Percentiles rank a stretch among this genome's conserved stretches.
These are phyloP conservation scores for Raddia guianensis DNA, from an alignment of 176 grass and related monocot genomes.

Conservation along the genomic window DNA sequence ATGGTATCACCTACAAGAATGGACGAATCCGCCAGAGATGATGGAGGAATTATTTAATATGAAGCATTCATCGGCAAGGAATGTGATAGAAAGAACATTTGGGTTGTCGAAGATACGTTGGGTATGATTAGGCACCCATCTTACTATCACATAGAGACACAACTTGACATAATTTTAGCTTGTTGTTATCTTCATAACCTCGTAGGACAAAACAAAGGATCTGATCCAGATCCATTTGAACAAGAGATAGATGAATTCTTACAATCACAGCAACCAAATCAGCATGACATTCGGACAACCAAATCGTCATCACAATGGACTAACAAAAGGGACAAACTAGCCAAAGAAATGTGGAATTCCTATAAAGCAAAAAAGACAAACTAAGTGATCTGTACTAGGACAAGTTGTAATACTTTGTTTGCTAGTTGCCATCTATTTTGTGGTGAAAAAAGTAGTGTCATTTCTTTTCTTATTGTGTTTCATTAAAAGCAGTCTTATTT, in stretches of 20 bases:
- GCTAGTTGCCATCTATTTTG: not conserved
- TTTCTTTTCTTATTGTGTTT: not conserved
- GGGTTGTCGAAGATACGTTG: not conserved
- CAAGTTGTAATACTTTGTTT: not conserved
- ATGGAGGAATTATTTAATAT: slow-evolving; percentile 14
- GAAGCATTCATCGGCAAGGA: not conserved
- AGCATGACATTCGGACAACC: not conserved
- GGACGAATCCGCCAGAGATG: not conserved
- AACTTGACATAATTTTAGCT: slow-evolving; percentile 13
- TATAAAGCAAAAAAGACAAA: not conserved
- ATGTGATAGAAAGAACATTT: slow-evolving; percentile 1
- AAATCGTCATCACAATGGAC: not conserved
- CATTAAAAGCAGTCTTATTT: not conserved
- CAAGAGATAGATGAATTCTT: not conserved
- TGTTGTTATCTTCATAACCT: slow-evolving; percentile 23
- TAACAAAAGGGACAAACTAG: not conserved
- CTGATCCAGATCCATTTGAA: not conserved
- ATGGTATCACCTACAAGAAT: not conserved
- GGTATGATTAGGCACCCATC: not conserved
- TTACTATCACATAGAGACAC: not conserved
- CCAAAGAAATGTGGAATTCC: not conserved
- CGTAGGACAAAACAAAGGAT: not conserved
- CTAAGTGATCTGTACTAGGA: not conserved
- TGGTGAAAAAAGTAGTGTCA: not conserved
- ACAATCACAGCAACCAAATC: not conserved